Conservation (phyloP, 495 filamentous ascomycete genomes). For the Talaromyces stipitatus region DNA sequence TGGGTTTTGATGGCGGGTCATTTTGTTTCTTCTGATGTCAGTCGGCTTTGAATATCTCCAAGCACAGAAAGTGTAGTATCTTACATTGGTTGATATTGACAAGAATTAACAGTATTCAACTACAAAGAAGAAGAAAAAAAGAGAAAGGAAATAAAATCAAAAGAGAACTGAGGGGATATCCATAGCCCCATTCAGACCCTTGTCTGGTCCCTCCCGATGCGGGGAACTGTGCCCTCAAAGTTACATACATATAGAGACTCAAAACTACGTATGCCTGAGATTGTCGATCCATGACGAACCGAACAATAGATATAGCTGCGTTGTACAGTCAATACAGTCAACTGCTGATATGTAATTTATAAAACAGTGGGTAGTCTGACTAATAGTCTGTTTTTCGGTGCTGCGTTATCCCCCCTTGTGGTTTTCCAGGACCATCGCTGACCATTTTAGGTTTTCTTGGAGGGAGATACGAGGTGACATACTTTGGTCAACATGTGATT, state of each 20-base stretch:
- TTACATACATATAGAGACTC: neutral
- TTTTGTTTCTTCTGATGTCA: neutral
- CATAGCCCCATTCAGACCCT: neutral
- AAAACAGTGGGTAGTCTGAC: no score
- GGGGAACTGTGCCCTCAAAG: neutral
- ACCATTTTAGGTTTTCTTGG: no score
- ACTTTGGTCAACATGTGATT: no score
- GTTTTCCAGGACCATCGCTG: no score
- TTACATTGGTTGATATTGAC: neutral
- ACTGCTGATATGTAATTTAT: no score
- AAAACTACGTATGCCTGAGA: no score
- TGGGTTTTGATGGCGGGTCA: constrained; percentile 43
- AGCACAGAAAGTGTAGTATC: neutral
- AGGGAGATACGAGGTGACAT: no score
- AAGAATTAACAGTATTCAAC: neutral
- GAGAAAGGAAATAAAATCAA: neutral
- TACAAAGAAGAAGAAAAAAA: neutral
- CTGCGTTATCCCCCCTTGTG: no score
- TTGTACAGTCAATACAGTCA: no score
- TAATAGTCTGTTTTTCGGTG: no score
- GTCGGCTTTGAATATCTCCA: no score
- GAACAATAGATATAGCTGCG: neutral
- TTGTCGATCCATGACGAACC: neutral
- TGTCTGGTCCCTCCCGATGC: neutral
- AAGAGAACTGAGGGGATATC: neutral